Percentiles rank a stretch among this genome's conserved stretches.
phyloP scores from a whole-genome alignment of 2,329 filamentous ascomycete species.

The Tolypocladium guangdongense region DNA sequence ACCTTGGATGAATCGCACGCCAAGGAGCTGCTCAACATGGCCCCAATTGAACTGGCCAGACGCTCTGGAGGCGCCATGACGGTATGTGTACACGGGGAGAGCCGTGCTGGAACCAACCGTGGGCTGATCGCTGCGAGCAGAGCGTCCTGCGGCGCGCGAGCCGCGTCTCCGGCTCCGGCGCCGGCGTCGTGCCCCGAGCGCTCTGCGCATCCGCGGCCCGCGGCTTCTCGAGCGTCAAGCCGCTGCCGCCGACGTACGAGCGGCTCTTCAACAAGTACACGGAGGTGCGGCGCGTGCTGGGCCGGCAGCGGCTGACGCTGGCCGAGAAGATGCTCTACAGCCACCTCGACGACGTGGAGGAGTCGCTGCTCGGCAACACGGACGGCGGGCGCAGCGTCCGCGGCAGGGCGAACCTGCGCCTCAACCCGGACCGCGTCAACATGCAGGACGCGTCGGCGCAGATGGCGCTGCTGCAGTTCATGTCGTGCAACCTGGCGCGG shows the following conservation, averaged over 20 bases:
- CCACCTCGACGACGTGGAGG: constrained; percentile 81
- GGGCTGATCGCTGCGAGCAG: constrained; percentile 13
- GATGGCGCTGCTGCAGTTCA: constrained; percentile 97
- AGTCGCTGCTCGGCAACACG: constrained; percentile 73
- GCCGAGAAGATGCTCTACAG: constrained; percentile 98
- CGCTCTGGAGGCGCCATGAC: constrained; percentile 36
- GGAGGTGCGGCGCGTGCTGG: constrained; percentile 64
- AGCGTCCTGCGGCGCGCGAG: constrained; percentile 22
- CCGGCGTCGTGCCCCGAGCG: constrained; percentile 3
- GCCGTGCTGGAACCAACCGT: accelerated
- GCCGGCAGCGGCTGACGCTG: constrained; percentile 60
- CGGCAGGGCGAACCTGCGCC: constrained; percentile 83
- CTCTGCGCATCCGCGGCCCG: constrained; percentile 15
- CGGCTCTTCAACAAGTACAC: constrained; percentile 69
- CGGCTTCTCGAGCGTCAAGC: constrained; percentile 27
- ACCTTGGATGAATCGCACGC: constrained; percentile 1
- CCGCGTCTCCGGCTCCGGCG: constrained; percentile 18
- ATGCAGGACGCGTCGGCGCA: constrained; percentile 99
- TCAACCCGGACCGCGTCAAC: constrained; percentile 93
- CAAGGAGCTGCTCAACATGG: constrained; percentile 24
- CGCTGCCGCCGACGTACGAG: constrained; percentile 62
- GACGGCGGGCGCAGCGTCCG: constrained; percentile 76
- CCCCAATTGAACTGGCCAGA: constrained; percentile 38
- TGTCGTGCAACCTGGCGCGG: constrained; percentile 82
- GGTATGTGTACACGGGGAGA: constrained; percentile 19